These are phyloP conservation scores for Mallotus repandus DNA, from an alignment of 441 rosid genomes.

Conservation along the genomic window DNA sequence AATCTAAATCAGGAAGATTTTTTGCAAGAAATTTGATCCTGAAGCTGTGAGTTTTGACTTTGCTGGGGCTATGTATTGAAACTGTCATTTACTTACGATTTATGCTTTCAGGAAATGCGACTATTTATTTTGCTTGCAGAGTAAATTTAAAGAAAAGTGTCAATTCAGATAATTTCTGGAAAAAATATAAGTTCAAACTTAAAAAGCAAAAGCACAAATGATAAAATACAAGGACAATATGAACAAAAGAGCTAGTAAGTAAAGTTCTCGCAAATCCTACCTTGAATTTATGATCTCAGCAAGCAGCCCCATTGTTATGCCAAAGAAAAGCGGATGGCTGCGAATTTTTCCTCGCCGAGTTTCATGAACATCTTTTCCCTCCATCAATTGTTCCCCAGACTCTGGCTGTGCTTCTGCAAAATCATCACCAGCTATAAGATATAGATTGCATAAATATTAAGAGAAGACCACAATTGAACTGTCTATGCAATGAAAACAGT, in stretches of 20 bases:
- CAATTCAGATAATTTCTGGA: too few species aligned
- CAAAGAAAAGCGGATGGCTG: slow-evolving; percentile 90
- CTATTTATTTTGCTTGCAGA: too few species aligned
- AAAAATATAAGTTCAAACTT: too few species aligned
- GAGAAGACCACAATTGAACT: slow-evolving; percentile 2
- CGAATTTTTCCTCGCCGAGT: slow-evolving; percentile 64
- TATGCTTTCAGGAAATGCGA: not conserved
- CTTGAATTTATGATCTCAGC: slow-evolving; percentile 99
- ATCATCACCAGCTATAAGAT: slow-evolving; percentile 24
- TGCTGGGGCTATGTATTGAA: not conserved
- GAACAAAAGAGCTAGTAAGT: slow-evolving; percentile 8
- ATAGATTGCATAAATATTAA: slow-evolving; percentile 14
- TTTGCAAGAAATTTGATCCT: too few species aligned
- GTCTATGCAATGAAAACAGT: not conserved
- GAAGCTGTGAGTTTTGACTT: not conserved
- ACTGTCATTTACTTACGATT: not conserved
- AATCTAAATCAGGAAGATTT: not conserved
- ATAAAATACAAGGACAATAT: not conserved
- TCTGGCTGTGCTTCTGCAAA: slow-evolving; percentile 54
- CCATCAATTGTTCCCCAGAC: slow-evolving; percentile 36
- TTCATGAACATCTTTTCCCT: slow-evolving; percentile 35
- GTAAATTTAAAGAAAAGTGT: not conserved
- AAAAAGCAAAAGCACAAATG: not conserved
- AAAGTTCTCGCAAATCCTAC: slow-evolving; percentile 40
- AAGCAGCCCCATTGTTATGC: slow-evolving; percentile 87